A percentile compares a stretch with the other conserved stretches of the same genome.
phyloP scores from a whole-genome alignment of 805 yeast genomes.

The Schwanniomyces yamadae region DNA sequence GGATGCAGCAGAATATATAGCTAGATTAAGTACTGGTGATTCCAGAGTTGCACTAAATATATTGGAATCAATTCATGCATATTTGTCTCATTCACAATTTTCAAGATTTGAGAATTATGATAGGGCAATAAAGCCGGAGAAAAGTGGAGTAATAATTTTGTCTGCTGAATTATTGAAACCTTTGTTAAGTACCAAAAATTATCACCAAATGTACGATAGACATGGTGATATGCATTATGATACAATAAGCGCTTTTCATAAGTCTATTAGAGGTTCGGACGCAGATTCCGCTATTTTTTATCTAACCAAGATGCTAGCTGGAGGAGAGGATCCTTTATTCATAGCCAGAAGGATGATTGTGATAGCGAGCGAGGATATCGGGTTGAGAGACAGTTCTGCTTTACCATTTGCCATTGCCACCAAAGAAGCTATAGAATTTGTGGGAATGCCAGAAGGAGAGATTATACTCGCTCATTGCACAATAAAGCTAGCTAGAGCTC shows the following conservation, averaged over 20 bases:
- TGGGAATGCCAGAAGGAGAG: slow-evolving; percentile 95
- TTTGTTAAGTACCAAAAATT: slow-evolving; percentile 42
- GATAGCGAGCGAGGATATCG: slow-evolving; percentile 94
- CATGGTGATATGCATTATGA: slow-evolving; percentile 94
- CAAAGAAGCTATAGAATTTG: slow-evolving; percentile 80
- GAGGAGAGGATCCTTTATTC: slow-evolving; percentile 92
- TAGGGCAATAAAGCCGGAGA: slow-evolving; percentile 12
- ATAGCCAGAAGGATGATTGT: slow-evolving; percentile 89
- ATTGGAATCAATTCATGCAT: slow-evolving; percentile 69
- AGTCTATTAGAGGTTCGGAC: slow-evolving; percentile 84
- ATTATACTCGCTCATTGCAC: slow-evolving; percentile 88
- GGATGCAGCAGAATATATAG: slow-evolving; percentile 64
- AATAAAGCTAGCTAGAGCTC: slow-evolving; percentile 81
- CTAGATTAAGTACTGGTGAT: slow-evolving; percentile 81
- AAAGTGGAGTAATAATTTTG: slow-evolving; percentile 40
- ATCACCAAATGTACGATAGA: slow-evolving; percentile 67
- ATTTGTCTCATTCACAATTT: slow-evolving; percentile 36
- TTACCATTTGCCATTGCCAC: slow-evolving; percentile 85
- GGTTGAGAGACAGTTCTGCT: slow-evolving; percentile 77
- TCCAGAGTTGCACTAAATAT: slow-evolving; percentile 81
- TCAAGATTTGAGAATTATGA: slow-evolving; percentile 16
- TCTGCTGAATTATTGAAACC: slow-evolving; percentile 40
- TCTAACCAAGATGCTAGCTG: slow-evolving; percentile 80
- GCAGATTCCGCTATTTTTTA: slow-evolving; percentile 90
- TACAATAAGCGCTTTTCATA: slow-evolving; percentile 93